Percentiles rank a stretch among this genome's conserved stretches.
Evolutionary conservation across 352 stramenopile genomes (phyloP).

Genomic region (Phytophthora agathidicida): DNA sequence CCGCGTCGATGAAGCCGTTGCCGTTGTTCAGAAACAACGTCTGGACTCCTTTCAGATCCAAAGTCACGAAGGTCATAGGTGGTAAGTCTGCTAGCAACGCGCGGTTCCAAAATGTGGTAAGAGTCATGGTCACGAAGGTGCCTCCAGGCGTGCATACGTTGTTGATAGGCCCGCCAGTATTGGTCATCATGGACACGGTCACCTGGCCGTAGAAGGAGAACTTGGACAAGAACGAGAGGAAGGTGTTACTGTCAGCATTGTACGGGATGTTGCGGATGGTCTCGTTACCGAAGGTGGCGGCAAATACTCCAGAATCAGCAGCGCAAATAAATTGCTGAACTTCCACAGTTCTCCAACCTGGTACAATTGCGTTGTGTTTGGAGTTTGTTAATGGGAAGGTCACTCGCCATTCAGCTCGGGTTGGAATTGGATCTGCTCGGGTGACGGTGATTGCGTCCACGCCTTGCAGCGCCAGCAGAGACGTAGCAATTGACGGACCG

Average conservation of each 20-base stretch:
- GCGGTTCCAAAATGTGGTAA: constrained; percentile 59
- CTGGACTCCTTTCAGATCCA: constrained; percentile 61
- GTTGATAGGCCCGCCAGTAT: constrained; percentile 18
- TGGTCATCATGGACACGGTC: constrained; percentile 47
- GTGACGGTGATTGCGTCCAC: constrained; percentile 47
- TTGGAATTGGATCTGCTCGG: constrained; percentile 33
- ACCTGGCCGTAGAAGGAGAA: constrained; percentile 57
- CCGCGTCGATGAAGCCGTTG: constrained; percentile 66
- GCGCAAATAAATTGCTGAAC: constrained; percentile 85
- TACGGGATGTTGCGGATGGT: constrained; percentile 65
- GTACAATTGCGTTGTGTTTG: constrained; percentile 54
- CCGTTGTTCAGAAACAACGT: constrained; percentile 44
- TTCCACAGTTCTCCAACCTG: constrained; percentile 65
- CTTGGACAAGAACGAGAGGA: constrained; percentile 41
- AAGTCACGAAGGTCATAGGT: constrained; percentile 54
- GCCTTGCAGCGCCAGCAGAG: constrained; percentile 48
- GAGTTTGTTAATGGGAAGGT: constrained; percentile 53
- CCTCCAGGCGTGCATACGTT: constrained; percentile 60
- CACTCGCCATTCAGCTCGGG: constrained; percentile 54
- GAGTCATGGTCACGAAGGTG: constrained; percentile 67
- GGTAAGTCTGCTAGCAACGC: constrained; percentile 66
- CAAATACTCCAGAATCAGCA: constrained; percentile 61
- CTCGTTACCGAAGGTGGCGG: constrained; percentile 59
- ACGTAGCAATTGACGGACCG: constrained; percentile 53
- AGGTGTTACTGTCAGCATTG: constrained; percentile 64